These are phyloP conservation scores for Wickerhamiella musiphila DNA, from an alignment of 805 yeast species.

Conservation along the genomic window DNA sequence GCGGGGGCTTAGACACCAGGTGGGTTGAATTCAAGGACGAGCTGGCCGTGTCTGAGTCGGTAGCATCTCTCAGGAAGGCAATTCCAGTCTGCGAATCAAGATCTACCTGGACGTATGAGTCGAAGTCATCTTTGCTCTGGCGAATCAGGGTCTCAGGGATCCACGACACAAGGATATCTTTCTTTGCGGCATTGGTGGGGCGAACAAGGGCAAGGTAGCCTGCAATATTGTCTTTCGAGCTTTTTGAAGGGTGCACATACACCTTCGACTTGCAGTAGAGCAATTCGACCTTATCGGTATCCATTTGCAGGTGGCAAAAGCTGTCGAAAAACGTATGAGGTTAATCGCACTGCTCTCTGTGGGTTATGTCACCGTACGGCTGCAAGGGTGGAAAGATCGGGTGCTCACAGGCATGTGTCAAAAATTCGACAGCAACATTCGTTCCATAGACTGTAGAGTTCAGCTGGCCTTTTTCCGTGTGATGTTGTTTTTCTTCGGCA, in stretches of 20 bases:
- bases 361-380: background rate
- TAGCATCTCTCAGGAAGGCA: too few species aligned
- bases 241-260: conserved; percentile 65
- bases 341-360: background rate
- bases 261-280: conserved; percentile 32
- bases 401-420: too few species aligned
- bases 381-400: background rate
- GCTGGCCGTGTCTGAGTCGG: too few species aligned
- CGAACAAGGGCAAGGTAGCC: conserved; percentile 58
- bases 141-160: conserved; percentile 32
- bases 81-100: conserved; percentile 21
- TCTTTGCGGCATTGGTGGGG: conserved; percentile 30
- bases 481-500: too few species aligned
- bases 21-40: too few species aligned
- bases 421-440: too few species aligned
- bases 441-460: too few species aligned
- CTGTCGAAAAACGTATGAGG: background rate
- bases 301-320: conserved; percentile 4
- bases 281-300: conserved; percentile 16
- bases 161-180: conserved; percentile 48
- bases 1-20: conserved; percentile 36
- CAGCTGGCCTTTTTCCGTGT: too few species aligned
- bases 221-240: conserved; percentile 56
- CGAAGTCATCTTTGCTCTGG: conserved; percentile 28
- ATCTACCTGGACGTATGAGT: conserved; percentile 34